Evolutionary conservation across 2,329 filamentous ascomycete species (phyloP).

Genomic region (Cucurbitaria berberidis): DNA sequence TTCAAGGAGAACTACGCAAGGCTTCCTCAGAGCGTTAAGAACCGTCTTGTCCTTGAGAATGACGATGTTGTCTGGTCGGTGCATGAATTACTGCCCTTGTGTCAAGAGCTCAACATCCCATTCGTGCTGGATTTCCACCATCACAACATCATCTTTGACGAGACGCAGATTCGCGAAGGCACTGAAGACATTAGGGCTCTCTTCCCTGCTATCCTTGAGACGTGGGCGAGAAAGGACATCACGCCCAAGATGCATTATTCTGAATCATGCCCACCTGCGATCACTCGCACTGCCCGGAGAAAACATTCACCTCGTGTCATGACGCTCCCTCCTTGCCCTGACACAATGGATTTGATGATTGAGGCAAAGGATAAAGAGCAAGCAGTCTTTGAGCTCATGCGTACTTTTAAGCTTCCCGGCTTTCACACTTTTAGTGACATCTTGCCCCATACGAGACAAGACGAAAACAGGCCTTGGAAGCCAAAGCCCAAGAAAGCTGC

Average conservation of each 20-base stretch:
- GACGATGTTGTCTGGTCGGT: slow-evolving; percentile 94
- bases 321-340: slow-evolving; percentile 79
- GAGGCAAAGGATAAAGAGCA: slow-evolving; percentile 99
- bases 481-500: slow-evolving; percentile 49
- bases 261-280: slow-evolving; percentile 75
- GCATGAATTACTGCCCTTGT: slow-evolving; percentile 86
- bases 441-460: slow-evolving; percentile 74
- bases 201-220: slow-evolving; percentile 78
- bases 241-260: slow-evolving; percentile 98
- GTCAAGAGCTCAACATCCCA: slow-evolving; percentile 92
- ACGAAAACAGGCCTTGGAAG: slow-evolving; percentile 68
- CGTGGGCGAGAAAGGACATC: slow-evolving; percentile 84
- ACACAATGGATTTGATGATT: slow-evolving; percentile 96
- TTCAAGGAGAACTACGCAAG: slow-evolving; percentile 76
- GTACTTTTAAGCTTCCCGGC: slow-evolving; percentile 81
- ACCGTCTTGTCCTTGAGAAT: slow-evolving; percentile 86
- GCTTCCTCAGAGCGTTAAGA: slow-evolving; percentile 74
- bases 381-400: slow-evolving; percentile 93
- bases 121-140: slow-evolving; percentile 93
- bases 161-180: slow-evolving; percentile 75
- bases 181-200: slow-evolving; percentile 79
- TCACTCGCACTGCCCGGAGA: slow-evolving; percentile 77
- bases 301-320: slow-evolving; percentile 84
- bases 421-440: slow-evolving; percentile 78
- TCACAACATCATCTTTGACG: slow-evolving; percentile 90